phyloP scores from a whole-genome alignment of 2,329 filamentous ascomycete genomes.

The Fusarium chlamydosporum region DNA sequence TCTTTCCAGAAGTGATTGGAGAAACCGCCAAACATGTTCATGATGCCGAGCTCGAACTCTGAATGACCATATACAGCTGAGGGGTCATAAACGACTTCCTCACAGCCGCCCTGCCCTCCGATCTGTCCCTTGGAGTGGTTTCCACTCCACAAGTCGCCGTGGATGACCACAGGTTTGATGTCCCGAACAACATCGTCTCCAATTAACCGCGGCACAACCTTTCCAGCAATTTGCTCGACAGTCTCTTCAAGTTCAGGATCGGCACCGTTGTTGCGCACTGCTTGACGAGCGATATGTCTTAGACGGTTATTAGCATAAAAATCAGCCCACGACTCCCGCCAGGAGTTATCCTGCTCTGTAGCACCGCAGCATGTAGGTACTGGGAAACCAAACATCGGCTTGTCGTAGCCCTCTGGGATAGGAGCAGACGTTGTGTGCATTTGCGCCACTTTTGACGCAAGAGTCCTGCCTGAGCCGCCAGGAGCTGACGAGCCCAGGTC shows the following conservation, averaged over 20 bases:
- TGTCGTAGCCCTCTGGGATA: conserved; percentile 68
- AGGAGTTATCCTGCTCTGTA: conserved; percentile 84
- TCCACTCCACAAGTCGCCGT: conserved; percentile 95
- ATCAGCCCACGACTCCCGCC: conserved; percentile 80
- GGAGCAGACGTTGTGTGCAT: conserved; percentile 84
- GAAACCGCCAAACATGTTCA: conserved; percentile 97
- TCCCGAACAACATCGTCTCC: conserved; percentile 74
- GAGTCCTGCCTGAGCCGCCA: conserved; percentile 65
- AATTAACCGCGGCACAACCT: conserved; percentile 82
- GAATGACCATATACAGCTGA: conserved; percentile 86
- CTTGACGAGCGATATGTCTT: conserved; percentile 71
- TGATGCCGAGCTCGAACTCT: conserved; percentile 93
- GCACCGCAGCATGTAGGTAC: conserved; percentile 88
- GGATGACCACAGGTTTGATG: conserved; percentile 83
- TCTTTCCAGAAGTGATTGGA: conserved; percentile 78
- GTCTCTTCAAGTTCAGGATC: conserved; percentile 73
- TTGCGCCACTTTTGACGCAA: conserved; percentile 82
- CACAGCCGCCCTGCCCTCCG: conserved; percentile 65
- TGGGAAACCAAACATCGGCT: conserved; percentile 84
- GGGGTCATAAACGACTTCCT: conserved; percentile 87
- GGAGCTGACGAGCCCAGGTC: conserved; percentile 67
- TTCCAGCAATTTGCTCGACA: conserved; percentile 73
- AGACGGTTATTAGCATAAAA: conserved; percentile 87
- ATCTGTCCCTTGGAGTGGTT: conserved; percentile 81
- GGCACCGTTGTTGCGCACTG: conserved; percentile 71